Base-by-base conservation (phyloP, 202 grass and related monocot genomes). In the Alloteropsis angusta region DNA sequence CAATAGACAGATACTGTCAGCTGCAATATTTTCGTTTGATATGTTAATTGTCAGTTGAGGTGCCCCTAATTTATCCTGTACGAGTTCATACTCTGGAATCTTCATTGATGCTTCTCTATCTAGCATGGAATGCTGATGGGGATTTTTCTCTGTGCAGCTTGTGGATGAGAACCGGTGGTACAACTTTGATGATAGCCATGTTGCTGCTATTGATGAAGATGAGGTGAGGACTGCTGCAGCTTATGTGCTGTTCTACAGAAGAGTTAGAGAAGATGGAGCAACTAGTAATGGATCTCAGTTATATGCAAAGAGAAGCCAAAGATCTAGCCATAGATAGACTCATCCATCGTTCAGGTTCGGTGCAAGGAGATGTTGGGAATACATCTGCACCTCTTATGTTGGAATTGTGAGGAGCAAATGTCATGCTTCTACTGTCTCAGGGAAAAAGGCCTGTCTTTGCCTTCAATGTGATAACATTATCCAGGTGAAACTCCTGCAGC, bases 131-230 rank as follows among this genome's bases (percentile, higher is more conserved):
- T 83, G 67, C 76, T 89, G 34, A 84, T 65, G n/a, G 18, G 10
- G 75, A 60, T 37, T 43, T 78, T 39, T 35, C 59, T 68, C 80
- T 80, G 12, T 75, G 48, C 86, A 99, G 96, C 84, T 99, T 65
- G 80, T 99, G 76, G 88, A 96, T 25, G 88, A 99, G 68, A 95
- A 91, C 55, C 84, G 68, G 25, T 99, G 96, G 96, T 99, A 96
- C 60, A 96, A 89, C 91, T 99, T 99, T 61, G 96, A 99, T 74
- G 96, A 99, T 76, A 99, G 88, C 67, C 96, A 99, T 82, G 91
- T 99, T 60, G 88, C 76, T 54, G 75, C 89, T 9, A 96, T 96
- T 77, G 90, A 87, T 37, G 92, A 96, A 79, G 96, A 93, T 9
- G 96, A 99, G 57, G 96, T 99, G 77, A 99, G 86, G 78, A 96